These are phyloP conservation scores for Parsonsia alboflavescens DNA, from an alignment of 257 asterid species.

Conservation along the genomic window DNA sequence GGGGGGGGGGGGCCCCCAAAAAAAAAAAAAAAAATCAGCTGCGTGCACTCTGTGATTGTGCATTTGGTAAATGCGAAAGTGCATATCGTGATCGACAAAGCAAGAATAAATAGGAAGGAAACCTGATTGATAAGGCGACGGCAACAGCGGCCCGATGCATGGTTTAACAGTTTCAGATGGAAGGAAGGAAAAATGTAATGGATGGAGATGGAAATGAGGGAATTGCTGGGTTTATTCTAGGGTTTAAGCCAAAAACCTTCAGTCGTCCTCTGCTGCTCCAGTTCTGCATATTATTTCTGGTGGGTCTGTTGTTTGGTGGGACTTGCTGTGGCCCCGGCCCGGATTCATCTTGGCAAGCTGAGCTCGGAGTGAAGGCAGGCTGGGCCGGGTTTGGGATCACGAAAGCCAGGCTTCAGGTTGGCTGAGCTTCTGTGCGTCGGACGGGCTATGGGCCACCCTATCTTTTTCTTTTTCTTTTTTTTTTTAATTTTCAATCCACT, in stretches of 20 bases:
- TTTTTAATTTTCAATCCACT: no score
- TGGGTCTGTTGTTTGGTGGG: no score
- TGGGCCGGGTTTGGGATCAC: no score
- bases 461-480: no score
- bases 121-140: conserved; percentile 65
- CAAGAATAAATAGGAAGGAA: background rate
- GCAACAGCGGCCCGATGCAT: conserved; percentile 68
- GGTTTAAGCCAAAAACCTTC: conserved; percentile 38
- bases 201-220: background rate
- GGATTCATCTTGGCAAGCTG: no score
- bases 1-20: no score
- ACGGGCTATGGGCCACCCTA: no score
- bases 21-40: background rate
- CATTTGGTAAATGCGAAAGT: background rate
- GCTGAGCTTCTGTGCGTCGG: no score
- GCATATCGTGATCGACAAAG: background rate
- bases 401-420: no score
- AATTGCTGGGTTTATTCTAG: conserved; percentile 15
- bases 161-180: background rate
- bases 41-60: background rate
- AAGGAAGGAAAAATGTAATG: background rate
- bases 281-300: no score
- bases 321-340: no score
- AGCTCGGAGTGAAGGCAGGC: no score
- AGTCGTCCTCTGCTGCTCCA: background rate